phyloP scores from a whole-genome alignment of 1,284 basidiomycete genomes.

The Fomitopsis pinicola region DNA sequence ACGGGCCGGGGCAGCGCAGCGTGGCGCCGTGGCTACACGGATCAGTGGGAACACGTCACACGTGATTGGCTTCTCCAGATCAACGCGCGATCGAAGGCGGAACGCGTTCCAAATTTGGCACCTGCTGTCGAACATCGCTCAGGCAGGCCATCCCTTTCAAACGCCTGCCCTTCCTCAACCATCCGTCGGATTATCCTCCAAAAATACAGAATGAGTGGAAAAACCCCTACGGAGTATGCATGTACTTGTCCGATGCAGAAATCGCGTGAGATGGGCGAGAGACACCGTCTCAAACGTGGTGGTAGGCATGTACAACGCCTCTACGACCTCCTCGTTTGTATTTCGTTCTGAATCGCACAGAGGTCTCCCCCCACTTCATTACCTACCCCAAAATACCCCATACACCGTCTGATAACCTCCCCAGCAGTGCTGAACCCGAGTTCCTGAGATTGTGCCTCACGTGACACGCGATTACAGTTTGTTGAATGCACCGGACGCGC shows the following conservation, averaged over 20 bases:
- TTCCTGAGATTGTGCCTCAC: conserved; percentile 29
- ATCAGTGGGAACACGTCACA: conserved; percentile 8
- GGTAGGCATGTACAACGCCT: conserved; percentile 9
- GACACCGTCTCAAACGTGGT: conserved; percentile 8
- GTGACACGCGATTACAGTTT: conserved; percentile 39
- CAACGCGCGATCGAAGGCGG: conserved; percentile 34
- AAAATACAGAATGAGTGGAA: not conserved
- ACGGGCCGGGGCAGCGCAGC: conserved; percentile 9
- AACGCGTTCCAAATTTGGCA: conserved; percentile 37
- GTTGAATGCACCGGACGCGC: conserved; percentile 50
- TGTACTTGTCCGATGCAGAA: not conserved
- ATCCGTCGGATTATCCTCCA: not conserved
- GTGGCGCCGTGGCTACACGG: conserved; percentile 1
- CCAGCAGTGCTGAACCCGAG: conserved; percentile 8
- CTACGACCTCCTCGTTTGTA: conserved; percentile 7
- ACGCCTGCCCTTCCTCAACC: conserved; percentile 7
- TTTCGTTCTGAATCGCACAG: conserved; percentile 5
- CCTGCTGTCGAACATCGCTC: conserved; percentile 30
- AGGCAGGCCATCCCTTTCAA: conserved; percentile 11
- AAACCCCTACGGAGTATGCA: not conserved
- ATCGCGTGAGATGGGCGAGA: not conserved
- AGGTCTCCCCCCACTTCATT: conserved; percentile 4
- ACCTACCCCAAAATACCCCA: not conserved
- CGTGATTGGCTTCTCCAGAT: conserved; percentile 23
- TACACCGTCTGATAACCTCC: conserved; percentile 7